Evolutionary conservation across 176 grass and related monocot genomes (phyloP).

Genomic region (Paspalum vaginatum): DNA sequence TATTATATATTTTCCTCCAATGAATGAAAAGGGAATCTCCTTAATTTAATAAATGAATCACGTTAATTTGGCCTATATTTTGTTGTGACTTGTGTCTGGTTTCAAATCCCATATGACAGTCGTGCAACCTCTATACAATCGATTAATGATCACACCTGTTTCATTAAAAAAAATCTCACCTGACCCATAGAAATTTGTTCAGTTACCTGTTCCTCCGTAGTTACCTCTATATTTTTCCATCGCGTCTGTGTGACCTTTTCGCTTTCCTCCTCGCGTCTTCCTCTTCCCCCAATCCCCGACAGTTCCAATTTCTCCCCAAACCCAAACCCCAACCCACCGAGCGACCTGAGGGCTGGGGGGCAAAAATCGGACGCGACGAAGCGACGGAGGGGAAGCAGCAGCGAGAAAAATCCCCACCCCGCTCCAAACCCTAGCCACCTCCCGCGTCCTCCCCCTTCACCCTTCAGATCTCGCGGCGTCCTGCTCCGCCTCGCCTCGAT

Average conservation of each 20-base stretch:
- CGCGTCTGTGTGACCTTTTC: background rate
- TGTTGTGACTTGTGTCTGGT: too few species aligned
- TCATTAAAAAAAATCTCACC: too few species aligned
- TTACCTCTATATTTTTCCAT: background rate
- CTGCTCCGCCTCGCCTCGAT: slow-evolving; percentile 39
- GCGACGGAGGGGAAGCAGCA: slow-evolving; percentile 32
- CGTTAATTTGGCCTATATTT: too few species aligned
- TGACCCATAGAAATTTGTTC: background rate
- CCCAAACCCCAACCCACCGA: slow-evolving; percentile 39
- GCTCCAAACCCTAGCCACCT: slow-evolving; percentile 55
- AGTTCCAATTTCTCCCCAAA: slow-evolving; percentile 44
- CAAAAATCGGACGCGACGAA: slow-evolving; percentile 41
- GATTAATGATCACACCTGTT: too few species aligned
- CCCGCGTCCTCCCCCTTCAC: background rate
- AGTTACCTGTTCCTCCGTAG: background rate
- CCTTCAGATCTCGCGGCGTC: slow-evolving; percentile 45
- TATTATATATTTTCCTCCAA: too few species aligned
- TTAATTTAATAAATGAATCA: too few species aligned
- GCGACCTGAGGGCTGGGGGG: background rate
- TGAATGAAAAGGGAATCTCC: too few species aligned
- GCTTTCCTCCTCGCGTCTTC: slow-evolving; percentile 3
- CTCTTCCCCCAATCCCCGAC: slow-evolving; percentile 44
- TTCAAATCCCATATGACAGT: too few species aligned
- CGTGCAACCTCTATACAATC: too few species aligned
- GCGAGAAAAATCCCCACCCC: slow-evolving; percentile 29